phyloP scores from a whole-genome alignment of 495 filamentous ascomycete species.

The Thermothielavioides terrestris region DNA sequence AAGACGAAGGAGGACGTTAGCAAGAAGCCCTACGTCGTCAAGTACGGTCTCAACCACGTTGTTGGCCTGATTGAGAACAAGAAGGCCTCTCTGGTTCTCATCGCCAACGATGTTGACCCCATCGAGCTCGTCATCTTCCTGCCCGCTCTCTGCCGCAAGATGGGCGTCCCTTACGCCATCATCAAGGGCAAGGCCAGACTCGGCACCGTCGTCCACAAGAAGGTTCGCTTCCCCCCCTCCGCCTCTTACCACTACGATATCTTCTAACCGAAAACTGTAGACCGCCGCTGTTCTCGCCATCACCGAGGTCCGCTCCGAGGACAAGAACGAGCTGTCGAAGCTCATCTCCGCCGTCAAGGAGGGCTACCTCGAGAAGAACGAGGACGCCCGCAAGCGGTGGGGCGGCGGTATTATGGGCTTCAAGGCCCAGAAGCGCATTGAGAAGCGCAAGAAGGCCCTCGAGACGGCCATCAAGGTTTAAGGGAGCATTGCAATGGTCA shows the following conservation, averaged over 20 bases:
- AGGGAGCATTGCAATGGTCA: slow-evolving; percentile 16
- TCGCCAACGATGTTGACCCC: slow-evolving; percentile 99
- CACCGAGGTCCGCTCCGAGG: slow-evolving; percentile 92
- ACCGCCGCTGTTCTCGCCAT: slow-evolving; percentile 93
- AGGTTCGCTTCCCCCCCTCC: slow-evolving; percentile 46
- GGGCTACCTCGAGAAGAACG: slow-evolving; percentile 92
- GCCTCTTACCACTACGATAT: background rate
- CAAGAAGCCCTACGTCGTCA: slow-evolving; percentile 99
- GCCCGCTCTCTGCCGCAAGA: slow-evolving; percentile 98
- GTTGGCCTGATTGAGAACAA: slow-evolving; percentile 99
- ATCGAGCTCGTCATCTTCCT: slow-evolving; percentile 99
- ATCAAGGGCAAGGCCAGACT: slow-evolving; percentile 99
- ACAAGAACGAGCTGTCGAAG: slow-evolving; percentile 96
- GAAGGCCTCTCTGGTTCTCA: slow-evolving; percentile 96
- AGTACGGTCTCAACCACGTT: slow-evolving; percentile 99
- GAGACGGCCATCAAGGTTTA: slow-evolving; percentile 96
- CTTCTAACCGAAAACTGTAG: slow-evolving; percentile 39
- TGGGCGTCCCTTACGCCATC: slow-evolving; percentile 98
- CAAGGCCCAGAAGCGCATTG: slow-evolving; percentile 86
- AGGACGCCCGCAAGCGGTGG: slow-evolving; percentile 89
- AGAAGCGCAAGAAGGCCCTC: slow-evolving; percentile 94
- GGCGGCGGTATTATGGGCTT: slow-evolving; percentile 99
- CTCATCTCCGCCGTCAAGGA: slow-evolving; percentile 95
- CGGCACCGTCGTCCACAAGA: slow-evolving; percentile 99
- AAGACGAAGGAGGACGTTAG: slow-evolving; percentile 99